Evolutionary conservation across 2,329 filamentous ascomycete species (phyloP).

Genomic region (Penicillium sp.): DNA sequence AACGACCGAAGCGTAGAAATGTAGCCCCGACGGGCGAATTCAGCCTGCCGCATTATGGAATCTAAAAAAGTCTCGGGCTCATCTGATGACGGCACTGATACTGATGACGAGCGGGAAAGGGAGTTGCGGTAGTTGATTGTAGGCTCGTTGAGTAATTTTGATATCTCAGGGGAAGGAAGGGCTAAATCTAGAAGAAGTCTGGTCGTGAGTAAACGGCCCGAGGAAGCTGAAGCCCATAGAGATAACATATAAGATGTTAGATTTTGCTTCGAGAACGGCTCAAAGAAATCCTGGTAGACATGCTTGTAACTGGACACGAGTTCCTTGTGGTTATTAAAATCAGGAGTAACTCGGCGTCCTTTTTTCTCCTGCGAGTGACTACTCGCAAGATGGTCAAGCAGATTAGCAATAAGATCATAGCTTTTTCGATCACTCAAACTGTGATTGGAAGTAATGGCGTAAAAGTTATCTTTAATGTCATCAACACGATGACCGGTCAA

Average conservation of each 20-base stretch:
- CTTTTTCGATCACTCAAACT: conserved; percentile 19
- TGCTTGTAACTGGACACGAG: not conserved
- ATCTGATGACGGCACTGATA: not conserved
- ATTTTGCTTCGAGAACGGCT: not conserved
- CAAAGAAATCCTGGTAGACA: not conserved
- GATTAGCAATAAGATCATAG: conserved; percentile 19
- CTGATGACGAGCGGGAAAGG: not conserved
- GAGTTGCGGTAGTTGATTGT: not conserved
- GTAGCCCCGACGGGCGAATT: not conserved
- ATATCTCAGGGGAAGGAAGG: too few species aligned
- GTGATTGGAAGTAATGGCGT: conserved; percentile 19
- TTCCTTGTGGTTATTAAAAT: not conserved
- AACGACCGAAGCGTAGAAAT: not conserved
- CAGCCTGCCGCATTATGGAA: not conserved
- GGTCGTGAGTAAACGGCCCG: not conserved
- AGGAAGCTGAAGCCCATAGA: not conserved
- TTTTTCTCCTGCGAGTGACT: not conserved
- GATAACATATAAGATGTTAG: not conserved
- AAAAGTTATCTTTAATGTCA: conserved; percentile 21
- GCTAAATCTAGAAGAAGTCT: not conserved
- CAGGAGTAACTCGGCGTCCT: too few species aligned
- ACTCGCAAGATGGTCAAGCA: conserved; percentile 17
- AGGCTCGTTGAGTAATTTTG: not conserved
- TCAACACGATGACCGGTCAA: conserved; percentile 8
- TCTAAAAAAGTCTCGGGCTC: not conserved